These are phyloP conservation scores for Vigna trinervia DNA, from an alignment of 306 rosid genomes.

Conservation along the genomic window DNA sequence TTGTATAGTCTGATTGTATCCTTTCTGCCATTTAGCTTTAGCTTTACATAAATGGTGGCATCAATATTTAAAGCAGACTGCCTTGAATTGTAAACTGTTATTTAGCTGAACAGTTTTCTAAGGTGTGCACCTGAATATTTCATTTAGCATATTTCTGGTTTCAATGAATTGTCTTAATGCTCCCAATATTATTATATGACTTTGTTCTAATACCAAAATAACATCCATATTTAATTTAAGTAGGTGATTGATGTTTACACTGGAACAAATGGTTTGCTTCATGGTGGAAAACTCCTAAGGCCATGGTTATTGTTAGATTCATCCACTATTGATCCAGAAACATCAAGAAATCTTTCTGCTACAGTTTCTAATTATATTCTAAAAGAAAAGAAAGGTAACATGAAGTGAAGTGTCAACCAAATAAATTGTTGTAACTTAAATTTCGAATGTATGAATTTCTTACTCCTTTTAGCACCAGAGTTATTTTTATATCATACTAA, in stretches of 20 bases:
- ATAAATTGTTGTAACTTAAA: conserved; percentile 36
- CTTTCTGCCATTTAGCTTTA: conserved; percentile 13
- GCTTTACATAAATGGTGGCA: conserved; percentile 21
- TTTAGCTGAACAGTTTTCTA: conserved; percentile 14
- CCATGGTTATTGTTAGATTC: conserved; percentile 93
- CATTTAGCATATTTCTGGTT: conserved; percentile 24
- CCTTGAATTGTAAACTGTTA: conserved; percentile 4
- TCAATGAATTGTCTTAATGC: conserved; percentile 17
- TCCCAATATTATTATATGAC: conserved; percentile 36
- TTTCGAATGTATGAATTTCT: not conserved
- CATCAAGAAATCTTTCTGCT: conserved; percentile 78
- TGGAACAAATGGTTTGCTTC: conserved; percentile 89
- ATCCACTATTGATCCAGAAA: conserved; percentile 91
- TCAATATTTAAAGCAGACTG: not conserved
- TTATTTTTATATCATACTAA: conserved; percentile 17
- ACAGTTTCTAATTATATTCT: conserved; percentile 65
- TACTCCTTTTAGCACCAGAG: conserved; percentile 28
- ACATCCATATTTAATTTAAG: conserved; percentile 48
- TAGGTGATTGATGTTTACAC: conserved; percentile 87
- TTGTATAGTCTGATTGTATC: not conserved
- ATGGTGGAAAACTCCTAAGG: conserved; percentile 67
- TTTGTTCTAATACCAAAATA: conserved; percentile 45
- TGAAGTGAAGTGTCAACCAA: conserved; percentile 31
- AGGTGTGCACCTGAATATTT: conserved; percentile 25
- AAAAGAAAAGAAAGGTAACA: conserved; percentile 73